Conservation (phyloP, 208 protist species). For the Crithidia fasciculata region DNA sequence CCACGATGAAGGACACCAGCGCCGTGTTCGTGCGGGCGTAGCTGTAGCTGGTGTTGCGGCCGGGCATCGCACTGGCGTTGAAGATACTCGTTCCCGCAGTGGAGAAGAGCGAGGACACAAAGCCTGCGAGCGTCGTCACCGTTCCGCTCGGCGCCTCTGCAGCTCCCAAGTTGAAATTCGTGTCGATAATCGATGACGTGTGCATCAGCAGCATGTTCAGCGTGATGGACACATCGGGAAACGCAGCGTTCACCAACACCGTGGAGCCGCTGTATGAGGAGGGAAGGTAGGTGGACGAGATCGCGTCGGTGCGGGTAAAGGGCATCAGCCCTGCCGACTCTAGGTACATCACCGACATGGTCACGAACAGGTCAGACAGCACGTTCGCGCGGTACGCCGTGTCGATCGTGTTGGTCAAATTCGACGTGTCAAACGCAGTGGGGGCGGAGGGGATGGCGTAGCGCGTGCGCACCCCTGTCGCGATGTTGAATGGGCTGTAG, state of each 20-base stretch:
- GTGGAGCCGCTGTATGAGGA: constrained; percentile 10
- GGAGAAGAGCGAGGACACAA: constrained; percentile 46
- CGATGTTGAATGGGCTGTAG: not conserved
- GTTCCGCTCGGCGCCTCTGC: constrained; percentile 12
- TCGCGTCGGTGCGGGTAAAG: constrained; percentile 39
- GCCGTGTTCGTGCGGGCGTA: constrained; percentile 66
- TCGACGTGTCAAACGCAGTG: not conserved
- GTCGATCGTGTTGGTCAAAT: constrained; percentile 14
- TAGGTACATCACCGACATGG: constrained; percentile 56
- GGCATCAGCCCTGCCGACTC: constrained; percentile 38
- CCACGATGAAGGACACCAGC: constrained; percentile 58
- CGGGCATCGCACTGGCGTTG: constrained; percentile 19
- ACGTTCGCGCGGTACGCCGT: constrained; percentile 47
- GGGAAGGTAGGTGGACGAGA: constrained; percentile 54
- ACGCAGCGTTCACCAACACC: constrained; percentile 25
- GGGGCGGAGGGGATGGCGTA: constrained; percentile 5
- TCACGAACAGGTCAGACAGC: constrained; percentile 57
- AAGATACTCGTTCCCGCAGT: constrained; percentile 8
- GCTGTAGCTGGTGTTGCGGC: constrained; percentile 29
- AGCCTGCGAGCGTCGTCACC: constrained; percentile 29
- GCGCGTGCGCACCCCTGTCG: constrained; percentile 5
- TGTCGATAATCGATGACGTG: constrained; percentile 59
- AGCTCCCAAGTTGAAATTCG: constrained; percentile 25
- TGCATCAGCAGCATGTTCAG: constrained; percentile 68
- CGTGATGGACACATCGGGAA: constrained; percentile 38